Evolutionary conservation across 805 yeast species (phyloP).

Genomic region (Cyberlindnera bimundalis): DNA sequence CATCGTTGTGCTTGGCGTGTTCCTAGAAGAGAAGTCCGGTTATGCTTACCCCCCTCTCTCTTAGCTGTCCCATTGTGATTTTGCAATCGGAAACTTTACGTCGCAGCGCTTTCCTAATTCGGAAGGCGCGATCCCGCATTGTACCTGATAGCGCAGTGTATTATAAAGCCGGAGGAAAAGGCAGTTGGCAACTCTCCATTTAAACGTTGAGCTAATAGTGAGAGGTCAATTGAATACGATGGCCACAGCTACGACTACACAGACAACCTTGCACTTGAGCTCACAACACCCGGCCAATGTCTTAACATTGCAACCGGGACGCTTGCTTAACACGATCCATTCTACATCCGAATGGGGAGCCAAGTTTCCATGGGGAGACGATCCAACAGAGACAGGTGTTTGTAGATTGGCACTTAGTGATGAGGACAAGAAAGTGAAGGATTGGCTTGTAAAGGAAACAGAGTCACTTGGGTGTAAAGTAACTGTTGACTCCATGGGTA

Average conservation of each 20-base stretch:
- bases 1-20: too few relatives aligned
- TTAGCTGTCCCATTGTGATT: too few relatives aligned
- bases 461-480: constrained; percentile 52
- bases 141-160: not conserved
- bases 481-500: constrained; percentile 62
- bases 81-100: too few relatives aligned
- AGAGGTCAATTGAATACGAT: not conserved
- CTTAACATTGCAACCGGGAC: constrained; percentile 32
- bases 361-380: constrained; percentile 55
- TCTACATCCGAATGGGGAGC: constrained; percentile 63
- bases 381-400: constrained; percentile 58
- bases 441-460: constrained; percentile 60
- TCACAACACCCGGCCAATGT: constrained; percentile 14
- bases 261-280: constrained; percentile 7
- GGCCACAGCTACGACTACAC: constrained; percentile 3
- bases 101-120: constrained; percentile 8
- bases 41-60: too few relatives aligned
- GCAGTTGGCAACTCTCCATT: too few relatives aligned
- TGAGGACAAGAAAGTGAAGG: constrained; percentile 59
- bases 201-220: too few relatives aligned
- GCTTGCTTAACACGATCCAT: constrained; percentile 58
- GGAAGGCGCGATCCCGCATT: constrained; percentile 9
- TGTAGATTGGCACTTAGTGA: constrained; percentile 62
- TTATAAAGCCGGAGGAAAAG: too few relatives aligned
- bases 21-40: too few relatives aligned